Conservation (phyloP, 768 basidiomycete species). For the Trametes meyenii region DNA sequence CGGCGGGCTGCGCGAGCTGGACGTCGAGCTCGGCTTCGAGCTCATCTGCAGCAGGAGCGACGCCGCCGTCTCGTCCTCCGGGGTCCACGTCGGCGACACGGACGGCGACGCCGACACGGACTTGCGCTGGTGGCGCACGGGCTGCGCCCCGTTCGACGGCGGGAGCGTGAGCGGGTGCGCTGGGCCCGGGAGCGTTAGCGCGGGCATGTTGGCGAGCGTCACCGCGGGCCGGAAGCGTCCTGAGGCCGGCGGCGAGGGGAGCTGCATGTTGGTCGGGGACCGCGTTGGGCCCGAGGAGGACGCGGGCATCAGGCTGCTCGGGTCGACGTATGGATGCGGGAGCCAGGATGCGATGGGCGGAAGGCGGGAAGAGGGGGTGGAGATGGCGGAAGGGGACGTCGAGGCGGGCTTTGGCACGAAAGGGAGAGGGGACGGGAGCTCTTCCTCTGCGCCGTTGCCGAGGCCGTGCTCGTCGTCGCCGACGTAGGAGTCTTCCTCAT, state of each 20-base stretch:
- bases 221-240: constrained; percentile 34
- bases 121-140: constrained; percentile 27
- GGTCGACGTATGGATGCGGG: constrained; percentile 38
- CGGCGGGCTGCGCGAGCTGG: constrained; percentile 16
- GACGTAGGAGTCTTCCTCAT: constrained; percentile 21
- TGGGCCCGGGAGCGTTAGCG: constrained; percentile 48
- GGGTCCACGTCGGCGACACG: constrained; percentile 42
- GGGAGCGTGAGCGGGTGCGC: constrained; percentile 47
- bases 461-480: constrained; percentile 27
- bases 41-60: constrained; percentile 68
- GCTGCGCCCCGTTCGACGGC: constrained; percentile 34
- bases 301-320: constrained; percentile 28
- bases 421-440: constrained; percentile 29
- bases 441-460: constrained; percentile 20
- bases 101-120: constrained; percentile 24
- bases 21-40: constrained; percentile 45
- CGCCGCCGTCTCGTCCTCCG: constrained; percentile 73
- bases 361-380: constrained; percentile 44
- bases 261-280: constrained; percentile 28
- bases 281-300: constrained; percentile 13
- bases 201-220: constrained; percentile 50
- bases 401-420: constrained; percentile 9
- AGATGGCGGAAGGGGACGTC: background rate
- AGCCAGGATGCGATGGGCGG: constrained; percentile 76
- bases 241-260: constrained; percentile 41